These are phyloP conservation scores for Protomyces pachydermus DNA, from an alignment of 1,139 yeast genomes.

Conservation along the genomic window DNA sequence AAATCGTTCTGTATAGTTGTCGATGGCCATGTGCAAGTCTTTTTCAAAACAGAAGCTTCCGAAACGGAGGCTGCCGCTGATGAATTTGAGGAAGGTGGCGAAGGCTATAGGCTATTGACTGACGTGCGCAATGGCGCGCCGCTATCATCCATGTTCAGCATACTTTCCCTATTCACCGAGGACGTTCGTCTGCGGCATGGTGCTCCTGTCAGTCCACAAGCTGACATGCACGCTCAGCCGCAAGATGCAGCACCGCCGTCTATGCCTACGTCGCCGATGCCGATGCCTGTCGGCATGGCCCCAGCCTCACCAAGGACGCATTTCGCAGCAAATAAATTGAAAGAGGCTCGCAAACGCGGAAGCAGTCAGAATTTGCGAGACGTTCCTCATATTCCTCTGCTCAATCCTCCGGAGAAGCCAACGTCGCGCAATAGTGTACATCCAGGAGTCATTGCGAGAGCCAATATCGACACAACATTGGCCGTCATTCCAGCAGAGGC, in stretches of 20 bases:
- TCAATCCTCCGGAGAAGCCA: not conserved
- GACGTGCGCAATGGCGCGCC: slow-evolving; percentile 84
- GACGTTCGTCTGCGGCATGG: slow-evolving; percentile 35
- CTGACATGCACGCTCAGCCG: not conserved
- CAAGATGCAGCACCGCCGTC: not conserved
- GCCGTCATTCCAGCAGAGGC: slow-evolving; percentile 88
- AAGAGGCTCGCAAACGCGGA: not conserved
- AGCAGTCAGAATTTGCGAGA: not conserved
- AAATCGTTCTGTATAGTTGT: slow-evolving; percentile 91
- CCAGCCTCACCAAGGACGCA: slow-evolving; percentile 6
- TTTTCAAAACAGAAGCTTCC: slow-evolving; percentile 48
- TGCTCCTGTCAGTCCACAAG: not conserved
- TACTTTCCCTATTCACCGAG: slow-evolving; percentile 63
- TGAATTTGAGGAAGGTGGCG: slow-evolving; percentile 48
- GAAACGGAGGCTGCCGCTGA: slow-evolving; percentile 37
- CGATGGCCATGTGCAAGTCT: slow-evolving; percentile 82
- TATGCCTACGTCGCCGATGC: not conserved
- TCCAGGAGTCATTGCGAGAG: slow-evolving; percentile 53
- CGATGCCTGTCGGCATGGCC: not conserved
- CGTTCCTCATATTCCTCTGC: slow-evolving; percentile 17
- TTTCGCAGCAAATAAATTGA: not conserved
- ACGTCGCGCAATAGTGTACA: slow-evolving; percentile 19
- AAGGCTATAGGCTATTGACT: slow-evolving; percentile 68
- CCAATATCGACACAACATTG: slow-evolving; percentile 67
- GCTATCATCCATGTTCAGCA: slow-evolving; percentile 72